phyloP scores from a whole-genome alignment of 495 filamentous ascomycete species.

The Lasiosphaeriaceae sp. region DNA sequence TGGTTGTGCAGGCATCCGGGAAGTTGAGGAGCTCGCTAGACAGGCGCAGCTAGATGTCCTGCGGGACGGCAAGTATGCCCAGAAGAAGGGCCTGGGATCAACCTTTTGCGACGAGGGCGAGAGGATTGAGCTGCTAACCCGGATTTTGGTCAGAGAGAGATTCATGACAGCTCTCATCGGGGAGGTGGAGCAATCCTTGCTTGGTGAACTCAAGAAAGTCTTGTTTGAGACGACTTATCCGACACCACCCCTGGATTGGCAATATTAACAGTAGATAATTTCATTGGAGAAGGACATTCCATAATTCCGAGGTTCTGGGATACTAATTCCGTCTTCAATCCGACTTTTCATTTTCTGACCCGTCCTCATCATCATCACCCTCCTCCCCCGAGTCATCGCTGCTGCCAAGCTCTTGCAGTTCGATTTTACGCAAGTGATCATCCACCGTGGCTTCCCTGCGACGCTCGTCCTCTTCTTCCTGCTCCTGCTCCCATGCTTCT shows the following conservation, averaged over 20 bases:
- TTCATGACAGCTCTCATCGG: not conserved
- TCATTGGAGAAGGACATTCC: too few species aligned
- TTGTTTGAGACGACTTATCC: slow-evolving; percentile 26
- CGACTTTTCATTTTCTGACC: too few species aligned
- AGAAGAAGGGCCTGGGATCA: not conserved
- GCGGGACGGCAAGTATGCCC: not conserved
- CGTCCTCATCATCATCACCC: too few species aligned
- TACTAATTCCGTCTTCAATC: too few species aligned
- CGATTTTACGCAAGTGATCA: too few species aligned
- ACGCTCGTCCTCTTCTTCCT: too few species aligned
- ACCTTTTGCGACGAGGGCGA: not conserved
- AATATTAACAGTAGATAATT: not conserved
- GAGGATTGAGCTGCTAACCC: slow-evolving; percentile 6
- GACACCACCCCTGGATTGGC: slow-evolving; percentile 10
- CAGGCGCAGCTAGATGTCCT: slow-evolving; percentile 1
- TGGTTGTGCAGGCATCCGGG: slow-evolving; percentile 6
- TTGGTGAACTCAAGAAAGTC: slow-evolving; percentile 15
- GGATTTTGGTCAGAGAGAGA: not conserved
- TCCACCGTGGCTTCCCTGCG: too few species aligned
- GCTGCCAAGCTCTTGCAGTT: too few species aligned
- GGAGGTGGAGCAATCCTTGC: not conserved
- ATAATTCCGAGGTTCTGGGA: too few species aligned
- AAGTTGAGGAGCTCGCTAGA: slow-evolving; percentile 1
- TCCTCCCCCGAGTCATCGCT: too few species aligned
- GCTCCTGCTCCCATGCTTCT: too few species aligned